Evolutionary conservation across 2,329 filamentous ascomycete genomes (phyloP).

Genomic region (Anthostomella pinea): DNA sequence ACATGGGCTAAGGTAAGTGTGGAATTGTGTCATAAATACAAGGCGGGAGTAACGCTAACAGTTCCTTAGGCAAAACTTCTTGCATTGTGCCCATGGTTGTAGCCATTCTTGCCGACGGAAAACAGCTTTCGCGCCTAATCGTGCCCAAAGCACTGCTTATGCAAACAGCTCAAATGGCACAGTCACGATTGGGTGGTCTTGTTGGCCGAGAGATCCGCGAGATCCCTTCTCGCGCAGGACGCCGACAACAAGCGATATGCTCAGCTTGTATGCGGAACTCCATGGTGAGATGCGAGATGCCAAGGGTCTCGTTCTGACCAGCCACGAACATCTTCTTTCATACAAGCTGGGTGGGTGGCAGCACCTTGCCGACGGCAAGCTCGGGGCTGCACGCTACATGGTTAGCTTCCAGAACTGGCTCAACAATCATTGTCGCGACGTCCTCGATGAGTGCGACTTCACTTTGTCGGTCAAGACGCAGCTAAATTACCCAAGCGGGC

Average conservation of each 20-base stretch:
- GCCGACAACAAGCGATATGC: slow-evolving; percentile 27
- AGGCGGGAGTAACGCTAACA: slow-evolving; percentile 6
- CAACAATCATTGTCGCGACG: slow-evolving; percentile 49
- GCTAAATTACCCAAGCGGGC: slow-evolving; percentile 55
- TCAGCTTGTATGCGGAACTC: slow-evolving; percentile 37
- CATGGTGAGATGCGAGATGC: slow-evolving; percentile 36
- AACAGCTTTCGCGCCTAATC: slow-evolving; percentile 49
- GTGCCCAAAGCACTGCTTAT: slow-evolving; percentile 56
- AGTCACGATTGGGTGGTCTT: slow-evolving; percentile 54
- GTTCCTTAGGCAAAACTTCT: slow-evolving; percentile 51
- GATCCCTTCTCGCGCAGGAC: slow-evolving; percentile 58
- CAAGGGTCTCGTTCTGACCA: slow-evolving; percentile 55
- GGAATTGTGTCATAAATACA: neutral
- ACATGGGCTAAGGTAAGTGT: slow-evolving; percentile 55
- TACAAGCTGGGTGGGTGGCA: slow-evolving; percentile 62
- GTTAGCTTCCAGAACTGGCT: slow-evolving; percentile 51
- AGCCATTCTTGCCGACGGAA: slow-evolving; percentile 42
- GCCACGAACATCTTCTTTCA: slow-evolving; percentile 63
- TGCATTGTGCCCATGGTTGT: slow-evolving; percentile 55
- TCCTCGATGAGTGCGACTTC: slow-evolving; percentile 63
- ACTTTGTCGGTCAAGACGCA: slow-evolving; percentile 53
- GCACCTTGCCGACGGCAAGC: slow-evolving; percentile 46
- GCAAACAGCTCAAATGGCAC: slow-evolving; percentile 57
- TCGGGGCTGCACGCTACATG: slow-evolving; percentile 44
- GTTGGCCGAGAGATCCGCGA: slow-evolving; percentile 52